A percentile compares a stretch with the other conserved stretches of the same genome.
Evolutionary conservation across 768 basidiomycete genomes (phyloP).

Genomic region (Lentinus tigrinus): DNA sequence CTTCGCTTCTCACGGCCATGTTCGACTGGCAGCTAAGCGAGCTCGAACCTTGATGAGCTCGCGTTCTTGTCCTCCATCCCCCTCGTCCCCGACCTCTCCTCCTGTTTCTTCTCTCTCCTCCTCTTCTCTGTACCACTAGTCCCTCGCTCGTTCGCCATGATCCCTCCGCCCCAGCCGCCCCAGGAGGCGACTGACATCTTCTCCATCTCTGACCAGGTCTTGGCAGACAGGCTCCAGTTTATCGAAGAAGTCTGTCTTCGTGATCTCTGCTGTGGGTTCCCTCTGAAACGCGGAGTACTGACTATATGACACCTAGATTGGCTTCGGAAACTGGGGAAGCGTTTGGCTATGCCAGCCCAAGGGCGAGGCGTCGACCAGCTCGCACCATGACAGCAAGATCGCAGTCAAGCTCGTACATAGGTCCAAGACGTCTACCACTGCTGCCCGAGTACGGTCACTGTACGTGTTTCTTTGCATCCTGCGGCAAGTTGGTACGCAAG

Average conservation of each 20-base stretch:
- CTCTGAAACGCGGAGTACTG: constrained; percentile 4
- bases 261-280: neutral
- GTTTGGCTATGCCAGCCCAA: constrained; percentile 80
- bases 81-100: neutral
- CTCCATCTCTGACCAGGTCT: constrained; percentile 69
- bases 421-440: constrained; percentile 76
- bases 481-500: neutral
- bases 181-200: constrained; percentile 57
- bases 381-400: constrained; percentile 52
- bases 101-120: constrained; percentile 11
- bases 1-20: constrained; percentile 17
- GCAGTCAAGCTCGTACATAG: constrained; percentile 95
- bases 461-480: constrained; percentile 37
- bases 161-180: constrained; percentile 30
- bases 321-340: constrained; percentile 91
- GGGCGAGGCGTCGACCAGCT: constrained; percentile 34
- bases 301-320: constrained; percentile 53
- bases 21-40: constrained; percentile 14
- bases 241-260: constrained; percentile 61
- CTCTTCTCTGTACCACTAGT: constrained; percentile 16
- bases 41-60: neutral
- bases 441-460: constrained; percentile 87
- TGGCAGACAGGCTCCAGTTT: constrained; percentile 71
- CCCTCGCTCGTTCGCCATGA: constrained; percentile 14
- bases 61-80: constrained; percentile 3